Evolutionary conservation across 106 monocot genomes (phyloP), one percentile per base, ranked within the genome.

Genomic region (Dendrobium officinale): DNA sequence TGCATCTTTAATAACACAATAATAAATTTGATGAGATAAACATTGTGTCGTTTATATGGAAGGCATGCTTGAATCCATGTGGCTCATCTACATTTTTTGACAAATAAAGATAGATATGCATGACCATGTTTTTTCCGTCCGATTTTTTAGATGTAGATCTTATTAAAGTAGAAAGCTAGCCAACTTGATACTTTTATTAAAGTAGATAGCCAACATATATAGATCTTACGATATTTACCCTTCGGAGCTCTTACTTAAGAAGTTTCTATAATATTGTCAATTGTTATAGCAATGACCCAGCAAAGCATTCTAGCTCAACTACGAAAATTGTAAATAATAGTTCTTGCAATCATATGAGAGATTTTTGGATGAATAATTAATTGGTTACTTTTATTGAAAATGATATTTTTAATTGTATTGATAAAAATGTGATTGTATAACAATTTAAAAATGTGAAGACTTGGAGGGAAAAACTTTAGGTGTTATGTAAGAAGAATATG

Each of bases 1-100:
- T 80, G 80, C 80, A 80, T 72, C 70, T 67, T 64, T 44, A 72
- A 72, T 44, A 80, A 70, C 17, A 47, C 5, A 80, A 80, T 41
- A 27, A 72, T 19, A 45, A 48, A 43, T 72, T 80, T 29, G 49
- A 48, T 80, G 66, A 80, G 1, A 61, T 72, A 67, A 72, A 55
- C 55, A 51, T 51, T 51, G 13, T 15, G 15, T 51, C 15, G 51
- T 13, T 51, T 13, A 11, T 51, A 51, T 15, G 78, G 70, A 11
- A 55, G 18, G 48, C 26, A 41, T 83, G 78, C 49, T 26, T 83
- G 5, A 55, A 29, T 55, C 70, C 78, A 43, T 16, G 22, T 78
- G 43, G 78, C 55, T 3, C 54, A 37, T 83, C 78, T 54, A 5
- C 1, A 51, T 26, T 19, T 31, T 83, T 83, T 78, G 19, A 54